Base-by-base conservation (phyloP, 345 rosid species). In the Stellera chamaejasme region DNA sequence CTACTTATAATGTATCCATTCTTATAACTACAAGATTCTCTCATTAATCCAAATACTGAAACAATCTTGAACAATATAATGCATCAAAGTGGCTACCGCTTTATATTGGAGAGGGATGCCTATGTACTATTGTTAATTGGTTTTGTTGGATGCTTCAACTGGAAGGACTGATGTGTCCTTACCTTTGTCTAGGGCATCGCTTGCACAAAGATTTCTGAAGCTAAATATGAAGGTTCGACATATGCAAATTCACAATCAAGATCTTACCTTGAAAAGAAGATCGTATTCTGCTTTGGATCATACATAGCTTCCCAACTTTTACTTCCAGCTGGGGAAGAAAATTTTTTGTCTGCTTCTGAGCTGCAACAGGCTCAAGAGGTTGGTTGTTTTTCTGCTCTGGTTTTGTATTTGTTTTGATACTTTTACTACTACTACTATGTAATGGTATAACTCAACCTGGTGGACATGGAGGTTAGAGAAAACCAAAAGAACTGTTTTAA, bases 251-350 rank as follows among this genome's bases (percentile, higher is more conserved):
- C 79, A 52, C 91, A 85, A 65, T 85, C 90, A 56, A 90, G 97
- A 81, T 85, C 97, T 28, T 87, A 81, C 75, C 97, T 90, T 48
- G 97, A 90, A 65, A 90, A 90, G 79, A 90, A 77, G 83, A 94
- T 90, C 32, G 97, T 90, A 58, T 90, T 87, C 74, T 87, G 94
- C 79, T 87, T 85, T 71, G 97, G 97, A 45, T 90, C 97, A 54
- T 71, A 85, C 64, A 63, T 87, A 50, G 91, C 97, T 10, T 84
- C 97, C 66, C 91, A 85, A 71, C 69, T 85, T 71, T 80, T 90
- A 46, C 96, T 90, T 72, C 90, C 94, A 42, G 79, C 76, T 46
- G 89, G 84, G 52, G 94, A 87, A 76, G 96, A 87, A 72, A 90
- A 87, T 64, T 74, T 75, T 65, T 89, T 90, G 63, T 87, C 96